Base-by-base conservation (phyloP, 768 basidiomycete genomes). In the Mycena latifolia region DNA sequence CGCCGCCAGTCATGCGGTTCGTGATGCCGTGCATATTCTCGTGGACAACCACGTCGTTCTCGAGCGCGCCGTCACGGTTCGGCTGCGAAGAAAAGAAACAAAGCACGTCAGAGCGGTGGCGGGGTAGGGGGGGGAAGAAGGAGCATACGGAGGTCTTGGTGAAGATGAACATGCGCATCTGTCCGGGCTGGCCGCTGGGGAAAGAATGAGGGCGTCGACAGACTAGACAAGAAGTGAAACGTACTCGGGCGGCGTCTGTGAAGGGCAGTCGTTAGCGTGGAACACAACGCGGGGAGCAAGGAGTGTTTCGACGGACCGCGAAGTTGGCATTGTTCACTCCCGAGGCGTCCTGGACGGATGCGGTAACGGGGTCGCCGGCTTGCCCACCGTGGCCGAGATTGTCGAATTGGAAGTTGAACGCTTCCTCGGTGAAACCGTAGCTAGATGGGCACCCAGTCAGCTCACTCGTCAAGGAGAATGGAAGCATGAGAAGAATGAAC, bases 1-100 rank as follows among this genome's bases (percentile, higher is more conserved):
- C 59, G 3, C 59, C 59, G 6, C 50, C 59, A 2, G 59, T 61
- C 59, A 61, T 41, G 25, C 50, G 37, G 37, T 52, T 41, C 4
- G 59, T 61, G n/a, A 61, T 22, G 20, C 59, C 59, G 20, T 61
- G 59, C 37, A 39, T 61, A 7, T n/a, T 29, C 48, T 60, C 58
- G 35, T 60, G 57, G 5, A 37, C 33, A 10, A 29, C 22, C 22
- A 59, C 29, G 33, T 50, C 58, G 25, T 50, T 60, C 18, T 50
- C 47, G 14, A 60, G 47, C 24, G 48, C 58, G 1, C 48, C 35
- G 27, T 60, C 58, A 15, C 58, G 58, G 37, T 17, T 39, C 17
- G 45, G 20, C 45, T 46, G 8, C 14, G 1, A 1, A 46, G 33
- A 14, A 35, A 14, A 27, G 20, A 11, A 9, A 11, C 9, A 33